Percentiles rank a stretch among this genome's conserved stretches.
Conservation (phyloP, 2,329 filamentous ascomycete species). For the Colletotrichum sp. region DNA sequence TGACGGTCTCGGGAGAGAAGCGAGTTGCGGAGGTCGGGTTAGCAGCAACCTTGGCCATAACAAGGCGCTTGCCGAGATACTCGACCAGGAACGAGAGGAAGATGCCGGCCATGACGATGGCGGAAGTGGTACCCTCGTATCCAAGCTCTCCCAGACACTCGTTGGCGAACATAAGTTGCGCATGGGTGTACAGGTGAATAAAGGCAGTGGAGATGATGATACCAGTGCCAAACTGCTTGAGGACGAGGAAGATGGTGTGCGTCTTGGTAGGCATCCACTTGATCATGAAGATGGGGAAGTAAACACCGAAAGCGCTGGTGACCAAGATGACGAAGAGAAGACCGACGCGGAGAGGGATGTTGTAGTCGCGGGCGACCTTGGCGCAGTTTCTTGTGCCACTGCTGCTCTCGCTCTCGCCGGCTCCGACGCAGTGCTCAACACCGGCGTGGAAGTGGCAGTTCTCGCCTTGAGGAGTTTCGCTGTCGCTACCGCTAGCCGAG, state of each 20-base stretch:
- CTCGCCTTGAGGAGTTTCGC: constrained; percentile 34
- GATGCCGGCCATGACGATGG: constrained; percentile 76
- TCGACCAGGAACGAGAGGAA: constrained; percentile 77
- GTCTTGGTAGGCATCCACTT: constrained; percentile 59
- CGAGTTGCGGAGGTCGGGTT: constrained; percentile 25
- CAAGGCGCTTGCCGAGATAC: constrained; percentile 66
- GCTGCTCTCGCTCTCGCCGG: constrained; percentile 44
- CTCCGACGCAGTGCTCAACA: constrained; percentile 59
- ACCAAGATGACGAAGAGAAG: constrained; percentile 74
- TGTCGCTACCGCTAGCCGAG: constrained; percentile 22
- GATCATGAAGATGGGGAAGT: constrained; percentile 64
- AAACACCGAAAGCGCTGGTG: constrained; percentile 64
- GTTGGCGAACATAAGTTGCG: constrained; percentile 74
- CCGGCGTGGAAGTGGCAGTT: constrained; percentile 78
- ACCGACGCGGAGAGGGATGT: constrained; percentile 72
- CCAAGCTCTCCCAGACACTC: constrained; percentile 68
- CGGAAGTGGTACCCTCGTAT: constrained; percentile 73
- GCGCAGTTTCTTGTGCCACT: constrained; percentile 46
- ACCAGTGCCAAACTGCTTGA: constrained; percentile 79
- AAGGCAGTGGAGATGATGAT: constrained; percentile 76
- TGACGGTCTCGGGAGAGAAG: constrained; percentile 55
- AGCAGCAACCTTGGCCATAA: constrained; percentile 37
- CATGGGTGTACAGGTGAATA: constrained; percentile 75
- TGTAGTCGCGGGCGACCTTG: constrained; percentile 59
- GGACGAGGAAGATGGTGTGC: constrained; percentile 59